Conservation (phyloP, 768 basidiomycete genomes). For the Mycena indigotica region DNA sequence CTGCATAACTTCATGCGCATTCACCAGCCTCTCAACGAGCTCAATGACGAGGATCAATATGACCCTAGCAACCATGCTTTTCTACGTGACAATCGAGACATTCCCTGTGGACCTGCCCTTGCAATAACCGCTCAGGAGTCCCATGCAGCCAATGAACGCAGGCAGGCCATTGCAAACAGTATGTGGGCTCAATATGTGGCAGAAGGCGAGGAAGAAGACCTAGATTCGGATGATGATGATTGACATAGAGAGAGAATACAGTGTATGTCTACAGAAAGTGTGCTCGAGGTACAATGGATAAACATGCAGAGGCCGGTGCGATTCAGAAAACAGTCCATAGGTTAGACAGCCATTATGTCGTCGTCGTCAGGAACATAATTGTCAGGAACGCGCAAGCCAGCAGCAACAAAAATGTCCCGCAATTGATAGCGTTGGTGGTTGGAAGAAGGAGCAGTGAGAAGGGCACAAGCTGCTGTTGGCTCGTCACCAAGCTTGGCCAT, state of each 20-base stretch:
- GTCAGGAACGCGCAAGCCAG: background rate
- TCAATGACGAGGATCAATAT: background rate
- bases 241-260: background rate
- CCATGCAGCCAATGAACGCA: background rate
- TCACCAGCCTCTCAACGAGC: constrained; percentile 10
- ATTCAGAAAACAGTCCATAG: too few relatives aligned
- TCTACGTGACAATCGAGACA: background rate
- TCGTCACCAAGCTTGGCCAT: background rate
- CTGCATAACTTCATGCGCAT: constrained; percentile 29
- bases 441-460: background rate
- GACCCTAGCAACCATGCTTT: constrained; percentile 5
- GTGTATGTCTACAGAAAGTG: too few relatives aligned
- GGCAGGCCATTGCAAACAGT: background rate
- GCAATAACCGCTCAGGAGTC: constrained; percentile 7
- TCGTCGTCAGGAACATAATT: background rate
- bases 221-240: background rate
- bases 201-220: background rate
- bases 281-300: background rate
- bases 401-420: background rate
- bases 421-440: background rate
- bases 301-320: too few relatives aligned
- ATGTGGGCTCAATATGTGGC: background rate
- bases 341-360: too few relatives aligned
- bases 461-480: background rate
- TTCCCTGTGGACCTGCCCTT: background rate